Conservation (phyloP, 2,329 filamentous ascomycete species). For the Stagonosporopsis tanaceti region DNA sequence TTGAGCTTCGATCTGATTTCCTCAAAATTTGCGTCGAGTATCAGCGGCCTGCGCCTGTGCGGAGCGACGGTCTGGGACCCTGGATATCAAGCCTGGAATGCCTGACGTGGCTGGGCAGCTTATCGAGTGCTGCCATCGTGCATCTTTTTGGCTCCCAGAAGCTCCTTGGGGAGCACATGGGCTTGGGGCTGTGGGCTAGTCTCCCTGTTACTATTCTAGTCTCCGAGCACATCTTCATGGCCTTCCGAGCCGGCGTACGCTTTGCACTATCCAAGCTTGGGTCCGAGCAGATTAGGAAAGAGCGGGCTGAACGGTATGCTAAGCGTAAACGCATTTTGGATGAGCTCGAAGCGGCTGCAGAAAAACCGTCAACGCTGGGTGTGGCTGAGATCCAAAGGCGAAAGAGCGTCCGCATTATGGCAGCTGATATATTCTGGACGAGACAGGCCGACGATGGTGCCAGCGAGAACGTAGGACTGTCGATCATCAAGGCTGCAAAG, state of each 20-base stretch:
- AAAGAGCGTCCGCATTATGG: constrained; percentile 43
- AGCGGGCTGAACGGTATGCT: constrained; percentile 36
- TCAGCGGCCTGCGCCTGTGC: constrained; percentile 37
- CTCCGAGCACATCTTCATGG: constrained; percentile 46
- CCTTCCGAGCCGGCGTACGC: constrained; percentile 37
- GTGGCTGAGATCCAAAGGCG: constrained; percentile 38
- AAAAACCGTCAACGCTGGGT: constrained; percentile 27
- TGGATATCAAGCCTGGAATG: constrained; percentile 45
- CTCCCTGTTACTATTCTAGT: constrained; percentile 43
- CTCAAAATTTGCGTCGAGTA: constrained; percentile 46
- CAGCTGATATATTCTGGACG: constrained; percentile 43
- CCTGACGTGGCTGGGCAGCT: constrained; percentile 45
- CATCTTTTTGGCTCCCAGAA: constrained; percentile 40
- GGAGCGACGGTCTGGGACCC: constrained; percentile 44
- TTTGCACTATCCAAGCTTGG: constrained; percentile 38
- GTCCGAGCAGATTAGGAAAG: constrained; percentile 40
- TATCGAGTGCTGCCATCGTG: constrained; percentile 45
- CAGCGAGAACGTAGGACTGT: constrained; percentile 31
- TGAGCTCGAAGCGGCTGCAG: constrained; percentile 33
- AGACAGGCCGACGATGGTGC: constrained; percentile 39
- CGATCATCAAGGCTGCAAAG: constrained; percentile 38
- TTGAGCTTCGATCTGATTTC: constrained; percentile 46
- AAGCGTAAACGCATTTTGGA: constrained; percentile 40
- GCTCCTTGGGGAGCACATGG: constrained; percentile 23
- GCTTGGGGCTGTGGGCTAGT: constrained; percentile 37